phyloP scores from a whole-genome alignment of 2,329 filamentous ascomycete genomes.

The Penicillium sp. region DNA sequence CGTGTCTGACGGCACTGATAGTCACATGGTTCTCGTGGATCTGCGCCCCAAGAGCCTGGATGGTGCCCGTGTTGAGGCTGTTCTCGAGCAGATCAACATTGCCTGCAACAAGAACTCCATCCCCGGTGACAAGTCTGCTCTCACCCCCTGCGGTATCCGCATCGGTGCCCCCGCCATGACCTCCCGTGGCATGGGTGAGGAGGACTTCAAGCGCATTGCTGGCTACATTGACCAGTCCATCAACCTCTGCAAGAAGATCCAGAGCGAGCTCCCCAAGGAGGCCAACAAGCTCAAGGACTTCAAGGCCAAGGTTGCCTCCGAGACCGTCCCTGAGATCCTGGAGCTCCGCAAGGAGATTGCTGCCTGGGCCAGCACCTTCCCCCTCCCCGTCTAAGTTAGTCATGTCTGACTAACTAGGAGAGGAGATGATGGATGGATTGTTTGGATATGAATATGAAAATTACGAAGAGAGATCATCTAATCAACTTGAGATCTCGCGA shows the following conservation, averaged over 20 bases:
- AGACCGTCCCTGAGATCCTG: conserved; percentile 80
- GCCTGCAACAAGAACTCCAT: conserved; percentile 99
- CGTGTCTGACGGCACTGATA: conserved; percentile 94
- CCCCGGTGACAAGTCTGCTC: conserved; percentile 94
- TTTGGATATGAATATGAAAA: conserved; percentile 24
- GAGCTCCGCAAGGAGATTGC: conserved; percentile 88
- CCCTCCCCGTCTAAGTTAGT: conserved; percentile 68
- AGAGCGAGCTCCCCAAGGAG: conserved; percentile 85
- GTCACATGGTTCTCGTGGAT: conserved; percentile 92
- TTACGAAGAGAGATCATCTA: conserved; percentile 29
- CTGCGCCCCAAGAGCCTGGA: conserved; percentile 88
- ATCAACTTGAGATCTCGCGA: conserved; percentile 30
- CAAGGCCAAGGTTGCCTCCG: conserved; percentile 85
- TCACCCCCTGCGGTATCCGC: conserved; percentile 92
- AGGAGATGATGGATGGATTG: conserved; percentile 7
- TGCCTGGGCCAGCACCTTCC: conserved; percentile 86
- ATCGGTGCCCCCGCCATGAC: conserved; percentile 99
- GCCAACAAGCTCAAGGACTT: conserved; percentile 99
- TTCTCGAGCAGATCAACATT: conserved; percentile 98
- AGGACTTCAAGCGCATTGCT: conserved; percentile 90
- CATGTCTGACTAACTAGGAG: conserved; percentile 7
- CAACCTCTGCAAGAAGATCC: conserved; percentile 88
- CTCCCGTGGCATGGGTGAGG: conserved; percentile 86
- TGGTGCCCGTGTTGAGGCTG: conserved; percentile 88
- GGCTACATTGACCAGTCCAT: conserved; percentile 87